Evolutionary conservation across 768 basidiomycete genomes (phyloP).

Genomic region (Mycena capillaripes): DNA sequence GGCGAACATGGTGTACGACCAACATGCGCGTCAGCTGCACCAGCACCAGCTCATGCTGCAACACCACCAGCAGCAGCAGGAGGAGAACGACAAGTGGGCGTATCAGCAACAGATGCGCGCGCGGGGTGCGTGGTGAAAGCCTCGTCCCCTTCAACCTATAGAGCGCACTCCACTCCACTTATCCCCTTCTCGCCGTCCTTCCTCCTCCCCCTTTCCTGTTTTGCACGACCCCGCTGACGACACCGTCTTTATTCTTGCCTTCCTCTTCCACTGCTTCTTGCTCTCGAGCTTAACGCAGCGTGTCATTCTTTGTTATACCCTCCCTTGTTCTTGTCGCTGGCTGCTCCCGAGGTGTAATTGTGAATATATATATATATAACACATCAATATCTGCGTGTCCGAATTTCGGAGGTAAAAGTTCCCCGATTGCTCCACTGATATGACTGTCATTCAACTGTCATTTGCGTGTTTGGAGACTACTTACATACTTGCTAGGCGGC

Average conservation of each 20-base stretch:
- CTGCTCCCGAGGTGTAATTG: background rate
- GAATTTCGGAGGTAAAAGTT: no score
- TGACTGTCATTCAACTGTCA: background rate
- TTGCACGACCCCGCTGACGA: conserved; percentile 27
- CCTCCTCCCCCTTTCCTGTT: background rate
- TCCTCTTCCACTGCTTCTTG: conserved; percentile 10
- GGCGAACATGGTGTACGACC: conserved; percentile 29
- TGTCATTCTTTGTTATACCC: conserved; percentile 36
- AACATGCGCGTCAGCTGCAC: conserved; percentile 35
- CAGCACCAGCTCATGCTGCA: conserved; percentile 36
- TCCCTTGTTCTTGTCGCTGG: conserved; percentile 6
- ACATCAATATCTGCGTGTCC: background rate
- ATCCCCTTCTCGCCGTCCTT: background rate
- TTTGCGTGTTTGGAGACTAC: background rate
- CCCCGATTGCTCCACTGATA: no score
- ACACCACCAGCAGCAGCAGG: conserved; percentile 33
- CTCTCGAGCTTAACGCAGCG: conserved; percentile 20
- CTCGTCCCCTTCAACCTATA: background rate
- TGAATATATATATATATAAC: conserved; percentile 2
- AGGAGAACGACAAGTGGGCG: conserved; percentile 38
- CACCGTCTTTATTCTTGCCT: conserved; percentile 30
- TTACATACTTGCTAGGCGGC: background rate
- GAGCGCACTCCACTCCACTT: conserved; percentile 3
- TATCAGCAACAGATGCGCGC: conserved; percentile 37
- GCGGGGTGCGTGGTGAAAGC: conserved; percentile 31